A percentile compares a stretch with the other conserved stretches of the same genome.
Evolutionary conservation across 2,329 filamentous ascomycete species (phyloP).

Genomic region (Verticillium albo-atrum): DNA sequence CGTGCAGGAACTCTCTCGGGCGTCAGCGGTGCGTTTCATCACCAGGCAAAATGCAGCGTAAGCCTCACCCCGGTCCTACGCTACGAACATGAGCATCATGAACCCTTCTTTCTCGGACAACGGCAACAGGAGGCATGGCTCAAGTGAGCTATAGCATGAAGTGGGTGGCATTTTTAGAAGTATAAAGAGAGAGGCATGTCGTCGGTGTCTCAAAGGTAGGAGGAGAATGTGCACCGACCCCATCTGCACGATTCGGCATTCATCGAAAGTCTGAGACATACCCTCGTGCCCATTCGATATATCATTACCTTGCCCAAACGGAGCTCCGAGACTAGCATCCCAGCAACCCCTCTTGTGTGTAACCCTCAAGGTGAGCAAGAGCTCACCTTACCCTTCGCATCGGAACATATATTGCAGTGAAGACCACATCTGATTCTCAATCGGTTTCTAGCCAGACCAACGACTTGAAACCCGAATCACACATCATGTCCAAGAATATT

Average conservation of each 20-base stretch:
- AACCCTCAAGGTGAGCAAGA: neutral
- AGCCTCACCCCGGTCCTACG: too few species aligned
- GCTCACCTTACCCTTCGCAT: neutral
- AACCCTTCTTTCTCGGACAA: neutral
- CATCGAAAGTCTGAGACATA: neutral
- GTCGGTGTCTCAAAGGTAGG: neutral
- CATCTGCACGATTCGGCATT: neutral
- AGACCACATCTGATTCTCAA: too few species aligned
- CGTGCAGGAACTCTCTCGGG: neutral
- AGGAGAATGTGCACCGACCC: neutral
- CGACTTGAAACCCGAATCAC: too few species aligned
- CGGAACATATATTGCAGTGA: neutral
- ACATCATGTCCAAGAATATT: slow-evolving; percentile 30
- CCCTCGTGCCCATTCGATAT: neutral
- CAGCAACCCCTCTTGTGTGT: neutral
- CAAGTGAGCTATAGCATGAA: neutral
- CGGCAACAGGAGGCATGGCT: neutral
- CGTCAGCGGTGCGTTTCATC: neutral
- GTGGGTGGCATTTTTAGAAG: neutral
- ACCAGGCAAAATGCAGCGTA: neutral
- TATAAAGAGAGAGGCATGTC: neutral
- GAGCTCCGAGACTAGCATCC: neutral
- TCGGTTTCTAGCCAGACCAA: too few species aligned
- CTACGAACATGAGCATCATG: neutral
- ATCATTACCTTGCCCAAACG: neutral